Conservation (phyloP, 192 early-diverging fungal genomes). For the Spizellomyces punctatus region DNA sequence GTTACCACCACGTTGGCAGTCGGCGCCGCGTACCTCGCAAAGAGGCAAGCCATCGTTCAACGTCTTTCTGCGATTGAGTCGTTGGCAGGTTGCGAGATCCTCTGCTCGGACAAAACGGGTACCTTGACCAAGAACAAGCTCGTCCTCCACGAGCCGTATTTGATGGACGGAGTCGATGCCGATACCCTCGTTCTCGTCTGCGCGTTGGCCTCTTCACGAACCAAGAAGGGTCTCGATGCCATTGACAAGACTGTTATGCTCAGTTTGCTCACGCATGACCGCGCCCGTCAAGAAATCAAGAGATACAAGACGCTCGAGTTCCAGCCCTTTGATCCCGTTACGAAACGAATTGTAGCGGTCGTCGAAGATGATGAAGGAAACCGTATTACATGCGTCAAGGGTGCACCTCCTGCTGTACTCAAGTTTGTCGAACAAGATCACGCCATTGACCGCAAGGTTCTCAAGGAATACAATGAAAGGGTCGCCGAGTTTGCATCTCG, state of each 20-base stretch:
- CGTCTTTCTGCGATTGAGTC: conserved; percentile 89
- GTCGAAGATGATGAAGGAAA: conserved; percentile 66
- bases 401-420: conserved; percentile 86
- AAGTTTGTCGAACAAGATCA: conserved; percentile 53
- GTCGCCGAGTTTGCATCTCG: conserved; percentile 63
- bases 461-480: conserved; percentile 47
- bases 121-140: conserved; percentile 90
- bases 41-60: conserved; percentile 88
- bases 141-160: conserved; percentile 18
- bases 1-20: conserved; percentile 87
- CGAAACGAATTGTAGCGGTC: conserved; percentile 82
- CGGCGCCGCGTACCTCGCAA: conserved; percentile 87
- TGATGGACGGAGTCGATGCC: conserved; percentile 13
- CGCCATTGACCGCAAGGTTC: conserved; percentile 27
- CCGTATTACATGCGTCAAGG: conserved; percentile 80
- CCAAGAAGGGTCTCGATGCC: conserved; percentile 73
- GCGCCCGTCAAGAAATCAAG: conserved; percentile 15
- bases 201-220: conserved; percentile 72
- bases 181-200: conserved; percentile 68
- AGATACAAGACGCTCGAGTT: conserved; percentile 29
- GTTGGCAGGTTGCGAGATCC: conserved; percentile 89
- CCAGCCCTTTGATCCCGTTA: conserved; percentile 32
- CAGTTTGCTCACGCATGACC: conserved; percentile 7
- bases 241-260: conserved; percentile 61
- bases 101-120: conserved; percentile 94